These are phyloP conservation scores for Chloropicon primus DNA, from an alignment of 139 green algal genomes.

Conservation along the genomic window DNA sequence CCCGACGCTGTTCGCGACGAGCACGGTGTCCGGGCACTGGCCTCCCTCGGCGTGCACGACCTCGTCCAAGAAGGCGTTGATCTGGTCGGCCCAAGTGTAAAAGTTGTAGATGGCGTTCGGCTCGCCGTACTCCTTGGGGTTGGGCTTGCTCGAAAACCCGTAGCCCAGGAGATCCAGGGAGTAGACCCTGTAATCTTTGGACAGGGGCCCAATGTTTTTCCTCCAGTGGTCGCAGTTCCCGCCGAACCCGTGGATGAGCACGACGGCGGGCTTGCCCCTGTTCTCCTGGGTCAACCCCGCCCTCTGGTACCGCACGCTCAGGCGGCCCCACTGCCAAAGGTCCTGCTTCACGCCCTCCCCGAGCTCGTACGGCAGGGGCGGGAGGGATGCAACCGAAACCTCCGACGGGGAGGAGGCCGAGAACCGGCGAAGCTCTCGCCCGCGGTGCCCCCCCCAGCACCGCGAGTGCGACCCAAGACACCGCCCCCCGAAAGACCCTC, in stretches of 20 bases:
- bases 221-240: constrained; percentile 60
- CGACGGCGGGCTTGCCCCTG: constrained; percentile 18
- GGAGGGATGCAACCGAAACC: neutral
- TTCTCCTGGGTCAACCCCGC: constrained; percentile 19
- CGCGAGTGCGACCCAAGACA: no score
- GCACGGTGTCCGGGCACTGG: constrained; percentile 29
- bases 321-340: constrained; percentile 54
- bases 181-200: constrained; percentile 32
- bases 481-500: no score
- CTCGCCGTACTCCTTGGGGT: constrained; percentile 26
- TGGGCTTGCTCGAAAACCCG: constrained; percentile 50
- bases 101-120: constrained; percentile 64
- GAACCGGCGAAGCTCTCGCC: no score
- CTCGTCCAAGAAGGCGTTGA: constrained; percentile 28
- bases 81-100: constrained; percentile 35
- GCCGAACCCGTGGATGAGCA: constrained; percentile 87
- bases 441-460: no score
- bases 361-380: neutral
- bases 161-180: constrained; percentile 81
- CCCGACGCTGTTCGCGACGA: constrained; percentile 83
- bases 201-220: constrained; percentile 69
- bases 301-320: constrained; percentile 73
- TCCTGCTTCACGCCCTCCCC: neutral
- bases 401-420: neutral
- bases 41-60: constrained; percentile 52